These are phyloP conservation scores for Xylaria sp. DNA, from an alignment of 2,329 filamentous ascomycete genomes.

Conservation along the genomic window DNA sequence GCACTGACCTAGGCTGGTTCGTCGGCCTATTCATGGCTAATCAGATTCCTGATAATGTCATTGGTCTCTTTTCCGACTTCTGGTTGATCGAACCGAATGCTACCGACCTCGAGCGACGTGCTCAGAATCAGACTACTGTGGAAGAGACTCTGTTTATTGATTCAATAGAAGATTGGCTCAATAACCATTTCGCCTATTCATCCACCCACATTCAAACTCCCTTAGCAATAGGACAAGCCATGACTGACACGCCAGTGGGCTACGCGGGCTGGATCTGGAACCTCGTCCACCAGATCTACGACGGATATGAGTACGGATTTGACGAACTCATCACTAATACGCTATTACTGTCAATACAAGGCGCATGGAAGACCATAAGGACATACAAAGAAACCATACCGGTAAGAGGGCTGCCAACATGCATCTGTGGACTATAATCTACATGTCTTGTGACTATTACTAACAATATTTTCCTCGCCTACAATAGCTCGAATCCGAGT, in stretches of 20 bases:
- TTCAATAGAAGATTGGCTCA: neutral
- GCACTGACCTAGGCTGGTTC: neutral
- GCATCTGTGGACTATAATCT: too few relatives aligned
- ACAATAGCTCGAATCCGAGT: neutral
- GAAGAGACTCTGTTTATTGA: constrained; percentile 8
- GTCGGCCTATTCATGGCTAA: neutral
- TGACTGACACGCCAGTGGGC: constrained; percentile 3
- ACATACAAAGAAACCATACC: neutral
- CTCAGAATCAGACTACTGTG: constrained; percentile 2
- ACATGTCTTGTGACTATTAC: neutral
- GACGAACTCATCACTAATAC: constrained; percentile 3
- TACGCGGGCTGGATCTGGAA: constrained; percentile 1
- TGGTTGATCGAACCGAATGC: constrained; percentile 11
- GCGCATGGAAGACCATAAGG: neutral
- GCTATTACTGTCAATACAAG: neutral
- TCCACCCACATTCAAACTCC: neutral
- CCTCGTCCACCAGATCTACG: neutral
- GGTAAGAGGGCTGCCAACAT: neutral
- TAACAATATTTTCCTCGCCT: neutral
- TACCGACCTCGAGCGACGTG: constrained; percentile 8
- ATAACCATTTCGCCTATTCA: neutral
- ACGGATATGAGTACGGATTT: neutral
- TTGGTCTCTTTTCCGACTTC: constrained; percentile 7
- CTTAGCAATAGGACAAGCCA: constrained; percentile 1
- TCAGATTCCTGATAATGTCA: neutral